Evolutionary conservation across 2,329 filamentous ascomycete species (phyloP).

Genomic region (Fusarium chlamydosporum): DNA sequence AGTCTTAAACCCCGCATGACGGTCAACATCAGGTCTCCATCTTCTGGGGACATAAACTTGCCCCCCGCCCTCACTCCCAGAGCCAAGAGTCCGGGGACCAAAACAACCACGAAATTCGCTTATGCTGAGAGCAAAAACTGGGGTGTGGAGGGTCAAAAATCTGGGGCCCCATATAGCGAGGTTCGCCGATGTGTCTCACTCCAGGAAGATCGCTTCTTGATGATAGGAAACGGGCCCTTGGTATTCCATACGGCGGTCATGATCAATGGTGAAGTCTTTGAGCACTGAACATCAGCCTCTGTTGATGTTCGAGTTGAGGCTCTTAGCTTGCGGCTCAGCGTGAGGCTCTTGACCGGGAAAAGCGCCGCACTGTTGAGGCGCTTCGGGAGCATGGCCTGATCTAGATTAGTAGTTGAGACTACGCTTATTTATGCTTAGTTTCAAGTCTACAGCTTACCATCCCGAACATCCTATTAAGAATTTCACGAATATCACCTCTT

Average conservation of each 20-base stretch:
- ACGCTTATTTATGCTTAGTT: conserved; percentile 6
- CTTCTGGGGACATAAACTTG: background rate
- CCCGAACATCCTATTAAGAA: background rate
- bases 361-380: background rate
- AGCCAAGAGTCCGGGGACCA: conserved; percentile 11
- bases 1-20: conserved; percentile 7
- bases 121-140: conserved; percentile 5
- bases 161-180: conserved; percentile 12
- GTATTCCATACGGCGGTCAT: background rate
- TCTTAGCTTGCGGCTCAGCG: conserved; percentile 7
- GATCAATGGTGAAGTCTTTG: too few relatives aligned
- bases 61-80: background rate
- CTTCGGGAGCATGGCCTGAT: conserved; percentile 11
- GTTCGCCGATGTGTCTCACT: conserved; percentile 11
- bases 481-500: background rate
- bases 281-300: too few relatives aligned
- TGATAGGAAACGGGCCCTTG: background rate
- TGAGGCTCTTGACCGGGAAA: conserved; percentile 13
- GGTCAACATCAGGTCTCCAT: background rate
- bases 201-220: background rate
- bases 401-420: conserved; percentile 3
- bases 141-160: conserved; percentile 5
- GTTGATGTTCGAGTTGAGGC: background rate
- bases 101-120: background rate
- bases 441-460: background rate